Conservation (phyloP, 2,329 filamentous ascomycete species). For the Pyricularia pennisetigena region DNA sequence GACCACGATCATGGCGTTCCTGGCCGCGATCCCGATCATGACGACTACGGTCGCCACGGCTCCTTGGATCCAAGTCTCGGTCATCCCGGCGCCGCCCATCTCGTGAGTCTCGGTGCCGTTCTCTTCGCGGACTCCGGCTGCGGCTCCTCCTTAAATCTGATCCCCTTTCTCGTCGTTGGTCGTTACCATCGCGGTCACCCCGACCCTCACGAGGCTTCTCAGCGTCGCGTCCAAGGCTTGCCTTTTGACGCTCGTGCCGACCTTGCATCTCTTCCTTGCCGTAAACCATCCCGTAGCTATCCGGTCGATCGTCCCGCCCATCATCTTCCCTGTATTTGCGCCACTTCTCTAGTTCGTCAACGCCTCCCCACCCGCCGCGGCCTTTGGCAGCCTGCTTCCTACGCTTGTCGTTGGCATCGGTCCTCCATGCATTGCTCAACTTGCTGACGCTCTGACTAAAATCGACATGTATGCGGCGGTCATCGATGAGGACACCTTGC, state of each 20-base stretch:
- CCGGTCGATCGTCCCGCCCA: conserved; percentile 22
- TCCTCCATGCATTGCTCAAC: conserved; percentile 82
- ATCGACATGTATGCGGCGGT: conserved; percentile 95
- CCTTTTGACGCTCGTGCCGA: conserved; percentile 30
- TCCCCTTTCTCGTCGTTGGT: conserved; percentile 4
- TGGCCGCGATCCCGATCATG: conserved; percentile 18
- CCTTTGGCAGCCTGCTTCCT: conserved; percentile 35
- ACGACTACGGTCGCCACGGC: conserved; percentile 22
- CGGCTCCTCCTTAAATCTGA: conserved; percentile 26
- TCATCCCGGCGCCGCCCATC: conserved; percentile 14
- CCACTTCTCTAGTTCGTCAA: conserved; percentile 79
- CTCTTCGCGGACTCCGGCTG: conserved; percentile 21
- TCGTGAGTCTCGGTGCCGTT: conserved; percentile 19
- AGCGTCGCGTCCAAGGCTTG: conserved; percentile 10
- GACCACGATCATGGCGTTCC: conserved; percentile 12
- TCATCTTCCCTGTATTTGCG: conserved; percentile 75
- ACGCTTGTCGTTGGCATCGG: conserved; percentile 74
- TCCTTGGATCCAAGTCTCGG: conserved; percentile 17
- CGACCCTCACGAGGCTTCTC: conserved; percentile 11
- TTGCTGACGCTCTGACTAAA: conserved; percentile 93
- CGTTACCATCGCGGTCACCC: conserved; percentile 10
- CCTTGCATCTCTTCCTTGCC: conserved; percentile 59
- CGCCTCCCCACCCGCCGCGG: conserved; percentile 73
- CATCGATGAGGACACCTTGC: conserved; percentile 94
- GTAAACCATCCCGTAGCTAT: conserved; percentile 68